Percentiles rank a stretch among this genome's conserved stretches.
Conservation (phyloP, 148 eudicot species). For the Amaranthus hypochondriacus region DNA sequence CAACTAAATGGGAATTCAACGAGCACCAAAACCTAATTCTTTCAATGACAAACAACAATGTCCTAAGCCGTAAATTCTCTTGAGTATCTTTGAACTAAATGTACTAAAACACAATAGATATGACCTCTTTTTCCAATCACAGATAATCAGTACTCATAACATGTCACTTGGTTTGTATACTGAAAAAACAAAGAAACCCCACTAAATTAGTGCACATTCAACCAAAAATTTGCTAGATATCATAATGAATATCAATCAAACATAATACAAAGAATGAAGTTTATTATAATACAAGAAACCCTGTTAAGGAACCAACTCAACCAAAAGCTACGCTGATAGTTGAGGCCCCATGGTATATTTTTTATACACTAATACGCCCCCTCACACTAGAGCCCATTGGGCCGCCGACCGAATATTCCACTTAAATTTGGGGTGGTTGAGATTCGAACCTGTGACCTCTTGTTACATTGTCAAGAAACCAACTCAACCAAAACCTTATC, state of each 20-base stretch:
- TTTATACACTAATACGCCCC: not conserved
- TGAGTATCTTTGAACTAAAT: not conserved
- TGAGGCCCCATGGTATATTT: not conserved
- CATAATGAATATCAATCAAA: constrained; percentile 9
- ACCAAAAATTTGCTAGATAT: constrained; percentile 12
- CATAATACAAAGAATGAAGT: not conserved
- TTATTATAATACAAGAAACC: too few relatives aligned
- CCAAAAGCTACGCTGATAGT: too few relatives aligned
- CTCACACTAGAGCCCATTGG: not conserved
- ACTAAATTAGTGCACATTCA: constrained; percentile 11
- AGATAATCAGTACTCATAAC: not conserved
- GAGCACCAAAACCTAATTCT: constrained; percentile 6
- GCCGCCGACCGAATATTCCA: too few relatives aligned
- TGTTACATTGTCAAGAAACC: not conserved
- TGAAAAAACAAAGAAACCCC: not conserved
- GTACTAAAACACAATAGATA: not conserved
- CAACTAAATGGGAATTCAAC: not conserved
- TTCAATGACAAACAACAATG: not conserved
- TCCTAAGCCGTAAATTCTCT: not conserved
- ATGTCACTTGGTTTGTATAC: not conserved
- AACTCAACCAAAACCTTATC: not conserved
- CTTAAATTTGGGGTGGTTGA: too few relatives aligned
- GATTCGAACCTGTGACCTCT: too few relatives aligned
- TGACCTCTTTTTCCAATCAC: not conserved
- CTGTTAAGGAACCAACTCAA: too few relatives aligned